A percentile compares a stretch with the other conserved stretches of the same genome.
Evolutionary conservation across 2,329 filamentous ascomycete species (phyloP).

Genomic region (Diaporthe vexans): DNA sequence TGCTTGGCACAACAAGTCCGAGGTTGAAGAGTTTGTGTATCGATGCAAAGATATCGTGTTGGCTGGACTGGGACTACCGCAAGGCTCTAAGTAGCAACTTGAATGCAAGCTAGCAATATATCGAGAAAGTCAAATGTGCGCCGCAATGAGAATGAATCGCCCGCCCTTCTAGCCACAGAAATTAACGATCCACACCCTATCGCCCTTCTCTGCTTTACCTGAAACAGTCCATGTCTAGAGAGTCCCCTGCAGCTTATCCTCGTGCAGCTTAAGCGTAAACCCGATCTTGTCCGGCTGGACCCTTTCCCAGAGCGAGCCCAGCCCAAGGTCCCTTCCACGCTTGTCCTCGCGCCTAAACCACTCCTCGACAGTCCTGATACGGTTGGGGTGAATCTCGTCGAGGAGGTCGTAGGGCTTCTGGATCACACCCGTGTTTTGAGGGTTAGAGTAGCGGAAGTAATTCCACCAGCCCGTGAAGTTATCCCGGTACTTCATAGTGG

Average conservation of each 20-base stretch:
- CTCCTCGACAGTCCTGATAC: not conserved
- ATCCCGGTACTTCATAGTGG: not conserved
- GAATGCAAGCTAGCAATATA: no score
- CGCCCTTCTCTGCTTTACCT: not conserved
- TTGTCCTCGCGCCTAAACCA: not conserved
- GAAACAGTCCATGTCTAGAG: not conserved
- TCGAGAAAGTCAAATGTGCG: no score
- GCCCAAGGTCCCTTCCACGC: not conserved
- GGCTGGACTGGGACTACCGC: not conserved
- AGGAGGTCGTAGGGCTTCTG: not conserved
- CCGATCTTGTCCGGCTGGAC: not conserved
- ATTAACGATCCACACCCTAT: not conserved
- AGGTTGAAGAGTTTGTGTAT: not conserved
- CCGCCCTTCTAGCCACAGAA: no score
- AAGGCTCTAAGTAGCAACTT: not conserved
- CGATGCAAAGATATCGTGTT: not conserved
- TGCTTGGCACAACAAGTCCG: not conserved
- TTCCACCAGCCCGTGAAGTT: constrained; percentile 10
- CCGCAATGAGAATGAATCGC: no score
- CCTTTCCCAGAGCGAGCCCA: not conserved
- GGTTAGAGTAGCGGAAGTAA: not conserved
- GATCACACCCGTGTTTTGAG: not conserved
- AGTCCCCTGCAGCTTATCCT: not conserved
- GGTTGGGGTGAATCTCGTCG: not conserved
- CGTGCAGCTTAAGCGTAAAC: not conserved